Base-by-base conservation (phyloP, 2,329 filamentous ascomycete genomes). In the Plenodomus biglobosus region DNA sequence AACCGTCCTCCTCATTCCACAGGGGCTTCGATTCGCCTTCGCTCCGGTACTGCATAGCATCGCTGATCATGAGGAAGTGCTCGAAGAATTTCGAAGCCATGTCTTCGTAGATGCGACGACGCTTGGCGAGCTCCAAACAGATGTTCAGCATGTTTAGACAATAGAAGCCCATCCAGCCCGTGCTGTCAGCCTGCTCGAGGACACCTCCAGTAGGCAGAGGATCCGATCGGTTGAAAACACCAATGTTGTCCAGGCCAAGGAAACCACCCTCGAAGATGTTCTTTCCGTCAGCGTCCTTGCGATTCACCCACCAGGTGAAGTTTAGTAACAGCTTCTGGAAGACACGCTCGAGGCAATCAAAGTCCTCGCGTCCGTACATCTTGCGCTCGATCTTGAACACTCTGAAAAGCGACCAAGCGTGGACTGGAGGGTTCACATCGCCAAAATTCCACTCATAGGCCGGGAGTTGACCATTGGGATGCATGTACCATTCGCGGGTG, bases 281-380 rank as follows among this genome's bases (percentile, higher is more conserved):
- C 77, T 97, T 97, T 64, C 91, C 92, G 8, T 96, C 90, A 10
- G 82, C 81, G 64, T 97, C 92, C 74, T 97, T 97, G 49, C 92
- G 87, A 71, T 97, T 97, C 17, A 96, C 92, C 92, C 92, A 97
- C 94, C 94, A 97, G 3, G 94, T 97, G 72, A 97, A 97, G 76
- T 97, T 97, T 55, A 97, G 79, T 19, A 97, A 78, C 51, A 97
- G 75, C 73, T 97, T 97, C 68, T 97, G 94, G 78, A 97, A 97
- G 3, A 96, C 91, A 17, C 92, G 84, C 77, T 97, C 92, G 8
- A 97, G 80, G 74, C 96, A 97, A 73, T 97, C 94, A 24, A 96
- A 78, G 69, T 97, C 92, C 67, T 96, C 90, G 27, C 90, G 85
- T 35, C 92, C 94, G 64, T 96, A 97, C 78, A 97, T 84, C 76